These are phyloP conservation scores for Coemansia sp. DNA, from an alignment of 371 early-diverging fungal genomes.

Conservation along the genomic window DNA sequence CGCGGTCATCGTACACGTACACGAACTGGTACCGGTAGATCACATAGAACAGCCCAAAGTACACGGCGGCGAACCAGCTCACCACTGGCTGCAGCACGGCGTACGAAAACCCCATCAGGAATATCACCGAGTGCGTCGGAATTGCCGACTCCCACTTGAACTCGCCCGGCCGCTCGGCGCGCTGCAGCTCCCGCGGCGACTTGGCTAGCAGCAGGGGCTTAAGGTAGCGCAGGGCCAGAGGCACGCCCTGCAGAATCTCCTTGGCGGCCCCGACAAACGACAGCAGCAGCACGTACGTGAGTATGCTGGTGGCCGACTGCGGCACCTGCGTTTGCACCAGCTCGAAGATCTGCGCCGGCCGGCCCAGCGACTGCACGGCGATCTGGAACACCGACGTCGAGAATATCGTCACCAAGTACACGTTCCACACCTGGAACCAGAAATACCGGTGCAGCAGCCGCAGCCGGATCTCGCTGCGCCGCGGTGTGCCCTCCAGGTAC, in stretches of 20 bases:
- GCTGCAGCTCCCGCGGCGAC: constrained; percentile 67
- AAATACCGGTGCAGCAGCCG: constrained; percentile 66
- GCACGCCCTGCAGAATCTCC: constrained; percentile 65
- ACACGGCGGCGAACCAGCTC: constrained; percentile 67
- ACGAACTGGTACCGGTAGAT: constrained; percentile 79
- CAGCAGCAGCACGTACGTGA: constrained; percentile 76
- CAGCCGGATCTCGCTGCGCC: constrained; percentile 60
- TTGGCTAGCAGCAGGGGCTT: constrained; percentile 58
- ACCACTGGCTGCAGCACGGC: constrained; percentile 77
- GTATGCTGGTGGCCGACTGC: constrained; percentile 35
- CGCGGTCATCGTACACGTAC: constrained; percentile 63
- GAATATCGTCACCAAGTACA: constrained; percentile 77
- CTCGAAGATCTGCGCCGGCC: constrained; percentile 14
- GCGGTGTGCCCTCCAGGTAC: constrained; percentile 65
- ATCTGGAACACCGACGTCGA: constrained; percentile 60
- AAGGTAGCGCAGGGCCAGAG: constrained; percentile 63
- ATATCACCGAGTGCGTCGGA: constrained; percentile 66
- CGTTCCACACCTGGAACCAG: constrained; percentile 79
- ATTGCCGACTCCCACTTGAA: constrained; percentile 51
- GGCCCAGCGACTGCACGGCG: constrained; percentile 1
- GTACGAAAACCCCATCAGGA: constrained; percentile 71
- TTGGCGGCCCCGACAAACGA: constrained; percentile 62
- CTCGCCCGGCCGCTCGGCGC: constrained; percentile 48
- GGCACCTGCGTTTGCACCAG: constrained; percentile 38
- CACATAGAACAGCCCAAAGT: constrained; percentile 68